Evolutionary conservation across 805 yeast species (phyloP).

Genomic region (Metschnikowia matae): DNA sequence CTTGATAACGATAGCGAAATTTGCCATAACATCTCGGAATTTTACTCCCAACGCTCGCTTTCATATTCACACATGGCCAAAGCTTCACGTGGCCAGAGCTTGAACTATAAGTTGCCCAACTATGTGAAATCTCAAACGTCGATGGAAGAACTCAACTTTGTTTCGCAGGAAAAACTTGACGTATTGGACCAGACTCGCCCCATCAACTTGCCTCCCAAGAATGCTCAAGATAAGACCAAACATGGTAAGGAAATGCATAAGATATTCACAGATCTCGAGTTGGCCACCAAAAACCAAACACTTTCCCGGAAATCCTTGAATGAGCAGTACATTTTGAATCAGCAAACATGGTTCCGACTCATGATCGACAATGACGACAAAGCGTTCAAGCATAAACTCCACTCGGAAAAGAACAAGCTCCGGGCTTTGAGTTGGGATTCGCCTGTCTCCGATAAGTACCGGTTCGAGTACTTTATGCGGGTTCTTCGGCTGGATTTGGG

Average conservation of each 20-base stretch:
- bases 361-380: constrained; percentile 19
- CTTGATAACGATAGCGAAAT: constrained; percentile 31
- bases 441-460: constrained; percentile 23
- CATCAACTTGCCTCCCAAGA: constrained; percentile 67
- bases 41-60: constrained; percentile 33
- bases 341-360: constrained; percentile 27
- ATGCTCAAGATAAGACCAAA: constrained; percentile 43
- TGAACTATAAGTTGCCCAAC: constrained; percentile 35
- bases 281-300: constrained; percentile 22
- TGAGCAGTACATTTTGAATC: constrained; percentile 19
- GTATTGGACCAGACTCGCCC: constrained; percentile 61
- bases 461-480: constrained; percentile 27
- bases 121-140: constrained; percentile 38
- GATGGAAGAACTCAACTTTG: constrained; percentile 27
- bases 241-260: constrained; percentile 56
- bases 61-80: constrained; percentile 33
- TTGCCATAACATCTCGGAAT: constrained; percentile 33
- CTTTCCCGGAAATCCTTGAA: constrained; percentile 20
- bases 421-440: constrained; percentile 39
- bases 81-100: constrained; percentile 28
- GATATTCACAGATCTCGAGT: constrained; percentile 39
- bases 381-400: constrained; percentile 23
- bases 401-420: constrained; percentile 26
- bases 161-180: constrained; percentile 58
- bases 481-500: constrained; percentile 20